phyloP scores from a whole-genome alignment of 306 rosid genomes.

The Corylus americana region DNA sequence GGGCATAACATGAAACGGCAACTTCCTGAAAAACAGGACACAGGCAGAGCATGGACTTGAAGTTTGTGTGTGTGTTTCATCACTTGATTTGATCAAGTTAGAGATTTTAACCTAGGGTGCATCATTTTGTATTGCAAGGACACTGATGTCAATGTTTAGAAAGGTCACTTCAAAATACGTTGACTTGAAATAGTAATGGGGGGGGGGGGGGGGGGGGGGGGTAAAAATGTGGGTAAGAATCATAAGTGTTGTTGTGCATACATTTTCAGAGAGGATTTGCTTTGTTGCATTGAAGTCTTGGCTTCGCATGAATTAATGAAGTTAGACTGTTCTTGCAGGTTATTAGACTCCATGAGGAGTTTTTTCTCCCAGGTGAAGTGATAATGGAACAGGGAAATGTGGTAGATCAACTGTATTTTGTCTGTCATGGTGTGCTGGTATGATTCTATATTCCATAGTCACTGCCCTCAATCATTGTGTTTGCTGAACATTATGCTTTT shows the following conservation, averaged over 20 bases:
- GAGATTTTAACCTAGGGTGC: neutral
- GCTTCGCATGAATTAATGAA: constrained; percentile 5
- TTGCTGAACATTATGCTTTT: constrained; percentile 3
- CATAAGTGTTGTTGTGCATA: neutral
- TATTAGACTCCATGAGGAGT: constrained; percentile 85
- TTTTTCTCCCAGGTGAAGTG: constrained; percentile 95
- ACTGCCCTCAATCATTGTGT: constrained; percentile 2
- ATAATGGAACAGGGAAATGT: constrained; percentile 86
- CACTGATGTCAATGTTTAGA: neutral
- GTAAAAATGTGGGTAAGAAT: neutral
- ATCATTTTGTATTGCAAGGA: neutral
- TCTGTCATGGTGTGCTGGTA: constrained; percentile 91
- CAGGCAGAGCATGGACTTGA: neutral
- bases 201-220: too few species aligned
- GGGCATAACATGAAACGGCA: neutral
- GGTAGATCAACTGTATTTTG: constrained; percentile 92
- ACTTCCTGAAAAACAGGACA: neutral
- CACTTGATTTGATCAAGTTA: neutral
- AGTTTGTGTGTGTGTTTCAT: neutral
- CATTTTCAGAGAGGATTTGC: neutral
- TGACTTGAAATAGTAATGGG: neutral
- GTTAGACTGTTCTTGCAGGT: constrained; percentile 53
- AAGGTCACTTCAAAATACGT: neutral
- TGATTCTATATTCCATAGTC: constrained; percentile 25
- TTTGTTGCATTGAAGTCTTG: neutral